Percentiles rank a stretch among this genome's conserved stretches.
These are phyloP conservation scores for Gossypium schwendimanii DNA, from an alignment of 441 rosid species.

Conservation along the genomic window DNA sequence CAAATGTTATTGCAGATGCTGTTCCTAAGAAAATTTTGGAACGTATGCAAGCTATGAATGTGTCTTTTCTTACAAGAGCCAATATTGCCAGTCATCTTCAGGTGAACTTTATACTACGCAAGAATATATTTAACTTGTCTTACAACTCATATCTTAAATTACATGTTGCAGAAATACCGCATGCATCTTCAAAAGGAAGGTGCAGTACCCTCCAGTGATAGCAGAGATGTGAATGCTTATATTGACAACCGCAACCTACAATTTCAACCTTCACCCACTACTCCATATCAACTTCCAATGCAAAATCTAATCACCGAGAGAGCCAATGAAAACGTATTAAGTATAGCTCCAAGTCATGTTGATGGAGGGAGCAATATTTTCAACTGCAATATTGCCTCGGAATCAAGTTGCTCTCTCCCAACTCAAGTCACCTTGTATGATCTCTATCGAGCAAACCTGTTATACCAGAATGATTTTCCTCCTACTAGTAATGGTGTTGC, in stretches of 20 bases:
- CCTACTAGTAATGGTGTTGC: neutral
- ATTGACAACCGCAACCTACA: neutral
- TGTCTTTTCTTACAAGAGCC: slow-evolving; percentile 23
- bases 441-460: neutral
- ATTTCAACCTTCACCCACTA: neutral
- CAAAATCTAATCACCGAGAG: neutral
- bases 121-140: neutral
- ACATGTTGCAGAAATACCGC: slow-evolving; percentile 25
- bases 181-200: slow-evolving; percentile 13
- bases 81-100: slow-evolving; percentile 40
- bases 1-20: slow-evolving; percentile 17
- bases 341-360: neutral
- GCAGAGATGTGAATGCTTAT: neutral
- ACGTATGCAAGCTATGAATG: slow-evolving; percentile 27
- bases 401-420: neutral
- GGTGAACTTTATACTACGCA: slow-evolving; percentile 14
- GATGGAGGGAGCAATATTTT: neutral
- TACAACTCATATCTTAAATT: neutral
- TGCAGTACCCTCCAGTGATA: neutral
- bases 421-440: neutral
- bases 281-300: neutral
- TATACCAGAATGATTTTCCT: neutral
- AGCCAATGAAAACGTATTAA: neutral
- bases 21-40: slow-evolving; percentile 38
- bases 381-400: neutral